Percentiles rank a stretch among this genome's conserved stretches.
Conservation (phyloP, 805 yeast species). For the Lachancea quebecensis region DNA sequence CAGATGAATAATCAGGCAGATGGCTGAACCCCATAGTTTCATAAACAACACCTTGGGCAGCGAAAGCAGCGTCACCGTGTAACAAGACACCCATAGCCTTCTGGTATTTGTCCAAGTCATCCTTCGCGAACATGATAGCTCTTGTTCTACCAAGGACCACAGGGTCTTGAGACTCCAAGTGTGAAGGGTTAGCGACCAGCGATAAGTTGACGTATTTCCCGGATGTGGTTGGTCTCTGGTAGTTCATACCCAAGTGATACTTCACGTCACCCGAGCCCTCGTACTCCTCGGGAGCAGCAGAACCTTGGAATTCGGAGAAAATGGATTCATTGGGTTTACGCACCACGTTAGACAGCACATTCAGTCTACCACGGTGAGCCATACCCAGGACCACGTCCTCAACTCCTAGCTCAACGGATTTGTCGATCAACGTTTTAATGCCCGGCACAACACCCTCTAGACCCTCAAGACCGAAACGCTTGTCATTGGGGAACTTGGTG, state of each 20-base stretch:
- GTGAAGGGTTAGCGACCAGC: constrained; percentile 97
- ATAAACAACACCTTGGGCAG: constrained; percentile 98
- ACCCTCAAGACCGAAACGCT: constrained; percentile 98
- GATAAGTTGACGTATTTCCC: constrained; percentile 95
- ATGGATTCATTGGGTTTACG: constrained; percentile 98
- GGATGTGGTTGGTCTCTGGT: constrained; percentile 96
- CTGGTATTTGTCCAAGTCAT: constrained; percentile 71
- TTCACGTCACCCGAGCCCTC: constrained; percentile 99
- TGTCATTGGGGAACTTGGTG: constrained; percentile 95
- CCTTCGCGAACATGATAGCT: constrained; percentile 87
- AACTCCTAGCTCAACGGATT: constrained; percentile 84
- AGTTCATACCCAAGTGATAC: constrained; percentile 98
- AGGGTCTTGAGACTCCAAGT: constrained; percentile 98
- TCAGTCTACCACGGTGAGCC: constrained; percentile 99
- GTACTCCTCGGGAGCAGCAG: constrained; percentile 61
- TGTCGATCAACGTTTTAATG: constrained; percentile 90
- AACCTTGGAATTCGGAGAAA: constrained; percentile 92
- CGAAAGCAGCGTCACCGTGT: constrained; percentile 99
- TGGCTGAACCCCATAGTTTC: constrained; percentile 94
- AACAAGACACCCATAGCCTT: constrained; percentile 89
- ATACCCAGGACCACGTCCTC: constrained; percentile 97
- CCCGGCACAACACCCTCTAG: constrained; percentile 96
- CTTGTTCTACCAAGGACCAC: constrained; percentile 97
- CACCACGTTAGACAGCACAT: constrained; percentile 95
- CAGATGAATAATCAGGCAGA: constrained; percentile 92